Evolutionary conservation across 345 rosid species (phyloP), one percentile per base, ranked within the genome.

Genomic region (Bruguiera parviflora): DNA sequence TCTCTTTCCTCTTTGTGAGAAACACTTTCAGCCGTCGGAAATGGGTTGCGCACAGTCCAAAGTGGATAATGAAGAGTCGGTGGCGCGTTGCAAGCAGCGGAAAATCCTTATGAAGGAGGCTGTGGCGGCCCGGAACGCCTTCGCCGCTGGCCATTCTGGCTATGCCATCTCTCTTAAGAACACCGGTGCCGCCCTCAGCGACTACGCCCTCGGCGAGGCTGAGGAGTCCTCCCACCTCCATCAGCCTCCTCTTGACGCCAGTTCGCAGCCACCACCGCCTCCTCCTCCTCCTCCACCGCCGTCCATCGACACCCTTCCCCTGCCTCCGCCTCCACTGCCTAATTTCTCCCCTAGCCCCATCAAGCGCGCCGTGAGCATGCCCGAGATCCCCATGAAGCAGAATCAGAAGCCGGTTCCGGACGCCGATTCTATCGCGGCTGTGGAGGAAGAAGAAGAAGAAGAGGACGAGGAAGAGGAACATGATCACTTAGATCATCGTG

Each of bases 21-120:
- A 18, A 56, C 11, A 5, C 18, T 27, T 24, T 0, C 11, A 5
- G 49, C 16, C 5, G 16, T 43, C 59, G 29, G 28, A 11, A 56
- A 88, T 95, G 99, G 99, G 99, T 9, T 95, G 99, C 70, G 88
- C 92, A 2, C 98, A 92, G 78, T 95, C 99, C 15, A 90, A 78
- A 72, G 84, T 90, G 69, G 99, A 95, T 70, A 85, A 86, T 75
- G 96, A 92, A 70, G 96, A 92, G 51, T 82, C 96, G 1, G 99
- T 95, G 68, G 67, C 90, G 13, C 86, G 98, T 35, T 90, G 96
- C 73, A 92, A 86, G 71, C 96, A 92, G 43, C 84, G 99, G 8
- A 73, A 87, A 43, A 86, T 72, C 64, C 70, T 88, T 1, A 92
- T 95, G 87, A 92, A 95, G 74, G 99, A 90, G 5, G 98, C 96